Percentiles rank a stretch among this genome's conserved stretches.
Conservation (phyloP, 176 grass and related monocot genomes). For the Carex kokanica region DNA sequence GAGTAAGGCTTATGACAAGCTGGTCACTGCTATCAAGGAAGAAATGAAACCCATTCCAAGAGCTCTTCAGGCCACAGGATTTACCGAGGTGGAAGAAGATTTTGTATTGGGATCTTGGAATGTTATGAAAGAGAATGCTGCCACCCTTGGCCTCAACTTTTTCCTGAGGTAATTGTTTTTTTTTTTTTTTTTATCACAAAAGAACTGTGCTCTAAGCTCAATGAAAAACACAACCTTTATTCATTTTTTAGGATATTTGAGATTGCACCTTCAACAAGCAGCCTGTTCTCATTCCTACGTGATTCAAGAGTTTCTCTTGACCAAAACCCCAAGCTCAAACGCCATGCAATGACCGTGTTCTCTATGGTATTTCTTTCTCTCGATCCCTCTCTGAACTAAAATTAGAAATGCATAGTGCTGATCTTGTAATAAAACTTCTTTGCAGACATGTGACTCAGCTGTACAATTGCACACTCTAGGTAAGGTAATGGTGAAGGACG, state of each 20-base stretch:
- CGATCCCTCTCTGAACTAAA: not conserved
- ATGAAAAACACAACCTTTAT: not conserved
- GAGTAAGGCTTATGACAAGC: conserved; percentile 65
- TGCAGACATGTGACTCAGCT: conserved; percentile 38
- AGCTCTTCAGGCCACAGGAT: conserved; percentile 24
- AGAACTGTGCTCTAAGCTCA: not conserved
- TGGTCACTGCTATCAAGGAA: conserved; percentile 60
- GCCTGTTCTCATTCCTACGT: conserved; percentile 32
- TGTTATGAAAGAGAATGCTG: conserved; percentile 35
- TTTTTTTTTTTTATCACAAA: not conserved
- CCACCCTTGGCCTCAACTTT: conserved; percentile 34
- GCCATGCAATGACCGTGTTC: conserved; percentile 36
- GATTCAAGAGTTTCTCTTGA: conserved; percentile 32
- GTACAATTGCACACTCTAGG: conserved; percentile 34
- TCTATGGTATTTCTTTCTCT: conserved; percentile 34
- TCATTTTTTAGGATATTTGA: conserved; percentile 32
- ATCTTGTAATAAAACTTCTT: not conserved
- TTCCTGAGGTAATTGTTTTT: conserved; percentile 25
- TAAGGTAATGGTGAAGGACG: conserved; percentile 35
- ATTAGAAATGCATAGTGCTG: not conserved
- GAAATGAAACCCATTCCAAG: conserved; percentile 54
- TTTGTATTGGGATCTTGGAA: conserved; percentile 37
- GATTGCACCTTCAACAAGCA: conserved; percentile 40
- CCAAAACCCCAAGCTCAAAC: conserved; percentile 42
- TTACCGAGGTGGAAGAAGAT: conserved; percentile 29